phyloP scores from a whole-genome alignment of 148 eudicot genomes.

The Vaccinium vitisidaea region DNA sequence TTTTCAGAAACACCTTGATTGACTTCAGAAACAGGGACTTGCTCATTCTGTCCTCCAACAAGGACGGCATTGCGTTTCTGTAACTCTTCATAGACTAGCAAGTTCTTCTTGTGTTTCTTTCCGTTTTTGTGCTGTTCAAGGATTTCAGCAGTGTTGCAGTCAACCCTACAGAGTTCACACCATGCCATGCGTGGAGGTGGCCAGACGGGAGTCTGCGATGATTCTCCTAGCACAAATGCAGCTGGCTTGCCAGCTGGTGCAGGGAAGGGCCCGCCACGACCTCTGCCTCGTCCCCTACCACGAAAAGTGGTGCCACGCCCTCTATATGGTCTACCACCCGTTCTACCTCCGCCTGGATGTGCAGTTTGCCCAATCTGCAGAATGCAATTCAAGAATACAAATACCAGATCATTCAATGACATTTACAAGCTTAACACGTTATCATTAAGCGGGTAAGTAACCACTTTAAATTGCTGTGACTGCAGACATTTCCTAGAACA shows the following conservation, averaged over 20 bases:
- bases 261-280: slow-evolving; percentile 32
- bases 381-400: slow-evolving; percentile 15
- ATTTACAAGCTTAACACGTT: background rate
- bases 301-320: slow-evolving; percentile 30
- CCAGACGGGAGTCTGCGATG: slow-evolving; percentile 23
- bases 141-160: slow-evolving; percentile 67
- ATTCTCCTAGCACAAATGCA: slow-evolving; percentile 23
- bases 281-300: slow-evolving; percentile 60
- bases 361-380: slow-evolving; percentile 42
- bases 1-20: slow-evolving; percentile 19
- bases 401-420: background rate
- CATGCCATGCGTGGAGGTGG: slow-evolving; percentile 35
- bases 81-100: slow-evolving; percentile 49
- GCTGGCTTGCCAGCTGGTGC: slow-evolving; percentile 19
- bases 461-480: background rate
- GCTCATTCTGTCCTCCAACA: slow-evolving; percentile 23
- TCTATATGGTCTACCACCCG: slow-evolving; percentile 37
- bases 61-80: slow-evolving; percentile 43
- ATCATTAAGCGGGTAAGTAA: background rate
- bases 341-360: slow-evolving; percentile 31
- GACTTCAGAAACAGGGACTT: slow-evolving; percentile 19
- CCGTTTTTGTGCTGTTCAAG: slow-evolving; percentile 77
- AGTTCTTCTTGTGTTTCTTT: slow-evolving; percentile 59
- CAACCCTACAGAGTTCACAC: slow-evolving; percentile 82
- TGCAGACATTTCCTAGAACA: slow-evolving; percentile 3